Percentiles rank a stretch among this genome's conserved stretches.
These are phyloP conservation scores for Thelonectria discophora DNA, from an alignment of 2,329 filamentous ascomycete genomes.

Conservation along the genomic window DNA sequence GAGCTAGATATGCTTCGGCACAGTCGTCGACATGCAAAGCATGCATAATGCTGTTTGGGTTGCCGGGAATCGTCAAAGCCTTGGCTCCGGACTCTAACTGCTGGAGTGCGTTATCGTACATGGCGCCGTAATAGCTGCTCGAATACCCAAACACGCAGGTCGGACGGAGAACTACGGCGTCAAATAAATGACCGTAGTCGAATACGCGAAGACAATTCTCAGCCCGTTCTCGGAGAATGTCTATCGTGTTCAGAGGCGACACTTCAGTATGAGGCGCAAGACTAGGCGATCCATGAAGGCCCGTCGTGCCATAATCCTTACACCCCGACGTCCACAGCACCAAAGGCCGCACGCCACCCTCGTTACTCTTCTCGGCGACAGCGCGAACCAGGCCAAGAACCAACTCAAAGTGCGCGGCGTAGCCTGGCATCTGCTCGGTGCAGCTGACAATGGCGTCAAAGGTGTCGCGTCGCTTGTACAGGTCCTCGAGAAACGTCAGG, in stretches of 20 bases:
- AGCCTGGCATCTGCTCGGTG: constrained; percentile 52
- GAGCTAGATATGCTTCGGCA: constrained; percentile 56
- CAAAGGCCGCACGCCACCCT: constrained; percentile 48
- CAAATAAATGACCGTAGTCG: constrained; percentile 50
- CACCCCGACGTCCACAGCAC: constrained; percentile 59
- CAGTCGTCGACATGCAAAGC: constrained; percentile 60
- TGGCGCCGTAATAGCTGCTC: constrained; percentile 54
- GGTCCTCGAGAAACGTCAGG: constrained; percentile 39
- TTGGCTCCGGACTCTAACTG: constrained; percentile 30
- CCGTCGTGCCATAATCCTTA: constrained; percentile 57
- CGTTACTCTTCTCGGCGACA: constrained; percentile 47
- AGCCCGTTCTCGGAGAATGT: constrained; percentile 44
- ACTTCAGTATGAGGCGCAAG: constrained; percentile 55
- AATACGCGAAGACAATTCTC: constrained; percentile 45
- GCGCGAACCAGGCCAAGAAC: constrained; percentile 46
- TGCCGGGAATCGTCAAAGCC: constrained; percentile 45
- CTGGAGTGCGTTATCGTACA: constrained; percentile 49
- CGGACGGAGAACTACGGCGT: constrained; percentile 55
- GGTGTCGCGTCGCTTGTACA: constrained; percentile 39
- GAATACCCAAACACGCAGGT: constrained; percentile 58
- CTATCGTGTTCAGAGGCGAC: constrained; percentile 48
- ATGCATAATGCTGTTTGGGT: constrained; percentile 54
- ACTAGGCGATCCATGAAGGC: constrained; percentile 46
- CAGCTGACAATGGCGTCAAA: constrained; percentile 56
- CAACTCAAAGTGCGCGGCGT: constrained; percentile 51